A percentile compares a stretch with the other conserved stretches of the same genome.
Conservation (phyloP, 257 asterid genomes). For the Rubia yunnanensis region DNA sequence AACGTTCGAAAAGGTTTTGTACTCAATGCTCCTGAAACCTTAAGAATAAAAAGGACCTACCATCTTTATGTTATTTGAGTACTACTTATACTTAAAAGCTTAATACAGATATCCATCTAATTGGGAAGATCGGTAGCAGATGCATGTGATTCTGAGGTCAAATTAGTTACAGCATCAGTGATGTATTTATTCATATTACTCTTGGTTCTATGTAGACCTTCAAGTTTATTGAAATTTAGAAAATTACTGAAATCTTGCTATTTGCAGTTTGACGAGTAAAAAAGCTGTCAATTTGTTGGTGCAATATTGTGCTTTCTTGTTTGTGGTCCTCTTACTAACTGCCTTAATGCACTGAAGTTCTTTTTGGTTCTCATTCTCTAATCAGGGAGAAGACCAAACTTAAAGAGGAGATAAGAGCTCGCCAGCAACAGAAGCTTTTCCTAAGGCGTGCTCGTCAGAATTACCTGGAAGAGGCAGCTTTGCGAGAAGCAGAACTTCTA, state of each 20-base stretch:
- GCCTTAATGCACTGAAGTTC: conserved; percentile 10
- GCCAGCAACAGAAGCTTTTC: conserved; percentile 76
- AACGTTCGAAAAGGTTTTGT: neutral
- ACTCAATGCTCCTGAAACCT: neutral
- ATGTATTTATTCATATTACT: neutral
- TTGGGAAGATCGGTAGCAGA: neutral
- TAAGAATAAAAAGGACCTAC: neutral
- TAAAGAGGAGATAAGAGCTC: conserved; percentile 70
- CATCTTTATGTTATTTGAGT: neutral
- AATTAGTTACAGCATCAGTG: neutral
- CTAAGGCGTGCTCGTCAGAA: conserved; percentile 66
- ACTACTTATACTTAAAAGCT: neutral
- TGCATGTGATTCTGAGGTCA: neutral
- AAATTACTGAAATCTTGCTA: neutral
- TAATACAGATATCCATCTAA: neutral
- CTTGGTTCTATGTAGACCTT: neutral
- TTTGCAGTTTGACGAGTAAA: neutral
- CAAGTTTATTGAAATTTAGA: neutral
- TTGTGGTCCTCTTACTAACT: conserved; percentile 5
- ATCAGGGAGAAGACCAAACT: conserved; percentile 75
- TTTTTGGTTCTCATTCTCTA: conserved; percentile 6
- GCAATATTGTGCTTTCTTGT: neutral
- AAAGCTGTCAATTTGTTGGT: neutral
- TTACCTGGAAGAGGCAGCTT: conserved; percentile 75
- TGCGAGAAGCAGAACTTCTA: conserved; percentile 77